Conservation (phyloP, 257 asterid genomes). For the Plantago major region DNA sequence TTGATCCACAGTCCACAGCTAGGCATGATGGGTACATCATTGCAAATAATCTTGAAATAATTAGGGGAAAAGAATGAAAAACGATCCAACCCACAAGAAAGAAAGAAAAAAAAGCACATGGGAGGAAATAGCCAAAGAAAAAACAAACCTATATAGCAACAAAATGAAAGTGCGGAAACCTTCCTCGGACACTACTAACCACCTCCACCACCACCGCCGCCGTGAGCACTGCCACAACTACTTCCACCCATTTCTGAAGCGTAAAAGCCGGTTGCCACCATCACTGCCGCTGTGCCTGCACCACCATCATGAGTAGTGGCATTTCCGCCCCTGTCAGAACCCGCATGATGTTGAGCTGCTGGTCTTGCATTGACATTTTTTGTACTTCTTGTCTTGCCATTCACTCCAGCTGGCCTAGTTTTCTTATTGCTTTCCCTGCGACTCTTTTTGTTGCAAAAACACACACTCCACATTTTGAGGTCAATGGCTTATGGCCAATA, state of each 20-base stretch:
- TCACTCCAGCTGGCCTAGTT: background rate
- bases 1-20: too few species aligned
- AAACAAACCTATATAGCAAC: background rate
- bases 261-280: background rate
- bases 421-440: background rate
- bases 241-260: background rate
- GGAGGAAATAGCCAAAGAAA: background rate
- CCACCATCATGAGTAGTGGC: background rate
- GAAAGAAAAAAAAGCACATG: too few species aligned
- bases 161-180: background rate
- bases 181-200: background rate
- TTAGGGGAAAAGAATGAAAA: too few species aligned
- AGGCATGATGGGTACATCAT: too few species aligned
- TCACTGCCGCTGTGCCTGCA: background rate
- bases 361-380: background rate
- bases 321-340: background rate
- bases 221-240: background rate
- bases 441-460: constrained; percentile 4
- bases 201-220: background rate
- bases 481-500: background rate
- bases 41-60: too few species aligned
- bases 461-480: constrained; percentile 3
- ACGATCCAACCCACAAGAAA: too few species aligned
- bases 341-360: background rate
- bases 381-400: background rate